Base-by-base conservation (phyloP, 2,329 filamentous ascomycete species). In the Stemphylium vesicarium region DNA sequence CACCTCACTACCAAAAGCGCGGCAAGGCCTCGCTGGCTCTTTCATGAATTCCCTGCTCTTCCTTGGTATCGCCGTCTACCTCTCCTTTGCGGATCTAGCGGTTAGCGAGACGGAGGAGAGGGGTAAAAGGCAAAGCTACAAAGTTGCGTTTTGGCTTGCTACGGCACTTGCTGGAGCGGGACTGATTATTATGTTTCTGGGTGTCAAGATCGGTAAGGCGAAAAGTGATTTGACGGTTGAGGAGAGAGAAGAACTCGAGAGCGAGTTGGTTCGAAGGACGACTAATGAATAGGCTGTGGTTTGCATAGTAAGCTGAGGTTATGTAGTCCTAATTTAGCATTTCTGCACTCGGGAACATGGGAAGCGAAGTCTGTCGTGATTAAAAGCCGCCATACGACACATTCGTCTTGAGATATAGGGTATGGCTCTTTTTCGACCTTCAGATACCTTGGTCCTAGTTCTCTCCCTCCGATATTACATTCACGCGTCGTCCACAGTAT, bases 161-260 rank as follows among this genome's bases (percentile, higher is more conserved):
- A 73, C 71, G 4, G 73, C 60, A 0, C 60, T 66, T 2, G 64
- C 74, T 3, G 61, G 50, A 0, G 61, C 64, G 4, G 73, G 68
- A 2, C 37, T 76, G 4, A 59, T 75, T 4, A 56, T 76, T 6
- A 75, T 77, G 72, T 70, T 70, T 29, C 9, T 70, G 0, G 73
- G 72, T n/a, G 75, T 76, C 1, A 71, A 65, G 37, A 71, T 77
- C 41, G 73, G 73, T 3, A 75, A 73, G 45, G 73, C 73, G 15
- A 63, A 63, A 43, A 75, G 72, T 39, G 73, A 72, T 8, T 31
- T 75, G 51, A 75, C 72, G 4, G 18, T 70, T 8, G 72, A 75
- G 2, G 72, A 75, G 54, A 65, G 48, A 40, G 62, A 55, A 8
- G 70, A 74, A 45, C 33, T 75, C 24, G 70, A 73, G 53, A 60